Base-by-base conservation (phyloP, 2,329 filamentous ascomycete genomes). In the Huntiella omanensis region DNA sequence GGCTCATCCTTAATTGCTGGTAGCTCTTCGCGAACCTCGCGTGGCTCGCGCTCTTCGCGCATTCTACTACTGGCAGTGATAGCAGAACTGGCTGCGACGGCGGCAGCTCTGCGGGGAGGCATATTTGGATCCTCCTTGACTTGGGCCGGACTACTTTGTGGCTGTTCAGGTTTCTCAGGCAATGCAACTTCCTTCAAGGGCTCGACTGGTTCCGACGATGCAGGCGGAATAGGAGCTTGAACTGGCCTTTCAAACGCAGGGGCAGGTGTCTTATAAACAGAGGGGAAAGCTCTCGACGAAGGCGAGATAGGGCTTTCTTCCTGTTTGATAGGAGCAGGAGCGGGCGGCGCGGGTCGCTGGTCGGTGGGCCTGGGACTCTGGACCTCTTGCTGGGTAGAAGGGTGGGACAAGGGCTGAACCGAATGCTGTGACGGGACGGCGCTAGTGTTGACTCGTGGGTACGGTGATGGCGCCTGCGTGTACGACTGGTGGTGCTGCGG, bases 1-100 rank as follows among this genome's bases (percentile, higher is more conserved):
- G 56, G 54, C 60, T 62, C 49, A 60, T 60, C 33, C 60, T 62
- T 50, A 62, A 62, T 64, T 65, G 67, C 37, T 10, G 22, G 22
- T 28, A 28, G 8, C 53, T 45, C 51, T 44, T 55, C 45, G 16
- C 38, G 35, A n/a, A 28, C 22, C 22, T 28, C 22, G 8, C 22
- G 22, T 45, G 11, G 45, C 48, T 28, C 6, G 10, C 32, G 17
- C 17, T 28, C 22, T 28, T 28, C 22, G 3, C 22, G 22, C 22
- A 28, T 10, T 28, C 22, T 12, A 15, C 34, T 15, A 39, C 39
- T 28, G 2, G 19, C 40, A n/a, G 40, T 17, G 22, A 41, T 41
- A 11, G 47, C 38, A 47, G 48, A 42, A 53, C 53, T 33, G 54
- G 50, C 50, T 46, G 48, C 49, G 13, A 52, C 53, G 36, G 52